Evolutionary conservation across 306 rosid genomes (phyloP).

Genomic region (Rosa multiflora): DNA sequence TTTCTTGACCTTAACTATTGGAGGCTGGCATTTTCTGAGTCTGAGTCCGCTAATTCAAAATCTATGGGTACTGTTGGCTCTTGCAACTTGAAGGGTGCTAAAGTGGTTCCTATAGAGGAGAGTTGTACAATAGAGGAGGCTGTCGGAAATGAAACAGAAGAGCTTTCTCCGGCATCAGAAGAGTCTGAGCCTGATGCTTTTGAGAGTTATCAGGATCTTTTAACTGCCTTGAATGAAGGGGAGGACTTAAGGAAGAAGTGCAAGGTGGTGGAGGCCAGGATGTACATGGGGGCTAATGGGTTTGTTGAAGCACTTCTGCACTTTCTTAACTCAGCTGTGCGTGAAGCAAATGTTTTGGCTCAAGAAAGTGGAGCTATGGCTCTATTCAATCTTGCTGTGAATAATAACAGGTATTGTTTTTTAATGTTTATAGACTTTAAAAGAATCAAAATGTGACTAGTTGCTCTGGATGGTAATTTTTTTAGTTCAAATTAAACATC

Average conservation of each 20-base stretch:
- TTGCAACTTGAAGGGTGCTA: slow-evolving; percentile 71
- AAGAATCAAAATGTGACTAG: neutral
- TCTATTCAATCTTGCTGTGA: slow-evolving; percentile 91
- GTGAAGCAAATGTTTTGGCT: slow-evolving; percentile 52
- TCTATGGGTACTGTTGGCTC: slow-evolving; percentile 57
- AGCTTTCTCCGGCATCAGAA: slow-evolving; percentile 47
- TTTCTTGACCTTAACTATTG: slow-evolving; percentile 89
- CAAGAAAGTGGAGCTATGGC: slow-evolving; percentile 99
- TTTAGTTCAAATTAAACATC: neutral
- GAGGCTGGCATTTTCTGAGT: slow-evolving; percentile 78
- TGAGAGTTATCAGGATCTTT: slow-evolving; percentile 51
- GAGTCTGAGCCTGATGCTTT: slow-evolving; percentile 37
- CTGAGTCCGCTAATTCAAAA: slow-evolving; percentile 68
- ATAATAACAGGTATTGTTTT: slow-evolving; percentile 69
- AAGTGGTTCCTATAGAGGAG: slow-evolving; percentile 83
- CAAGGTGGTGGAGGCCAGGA: slow-evolving; percentile 73
- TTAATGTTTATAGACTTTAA: neutral
- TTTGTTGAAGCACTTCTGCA: slow-evolving; percentile 75
- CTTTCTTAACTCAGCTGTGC: slow-evolving; percentile 63
- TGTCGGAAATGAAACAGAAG: slow-evolving; percentile 54
- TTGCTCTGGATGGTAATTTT: neutral
- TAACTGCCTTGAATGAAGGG: slow-evolving; percentile 58
- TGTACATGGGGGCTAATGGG: slow-evolving; percentile 90
- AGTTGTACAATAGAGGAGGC: slow-evolving; percentile 47
- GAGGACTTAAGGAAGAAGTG: slow-evolving; percentile 62